A percentile compares a stretch with the other conserved stretches of the same genome.
Conservation (phyloP, 495 filamentous ascomycete genomes). For the Xylaria bambusicola region DNA sequence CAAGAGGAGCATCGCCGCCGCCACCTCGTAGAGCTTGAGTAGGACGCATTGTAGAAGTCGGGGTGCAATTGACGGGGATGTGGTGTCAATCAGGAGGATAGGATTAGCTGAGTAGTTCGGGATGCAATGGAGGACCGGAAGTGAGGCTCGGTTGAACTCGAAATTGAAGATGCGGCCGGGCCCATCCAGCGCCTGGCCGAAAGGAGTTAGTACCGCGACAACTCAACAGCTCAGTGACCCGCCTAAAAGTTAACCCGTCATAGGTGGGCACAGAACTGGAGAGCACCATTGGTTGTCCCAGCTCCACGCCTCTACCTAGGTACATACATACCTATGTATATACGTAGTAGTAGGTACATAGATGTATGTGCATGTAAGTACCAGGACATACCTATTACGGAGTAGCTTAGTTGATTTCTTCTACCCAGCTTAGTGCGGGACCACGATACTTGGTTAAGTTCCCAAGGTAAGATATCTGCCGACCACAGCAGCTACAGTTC, state of each 20-base stretch:
- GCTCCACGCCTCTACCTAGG: too few species aligned
- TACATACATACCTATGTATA: too few species aligned
- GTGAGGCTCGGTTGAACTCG: slow-evolving; percentile 25
- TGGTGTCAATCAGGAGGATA: slow-evolving; percentile 32
- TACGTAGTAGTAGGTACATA: too few species aligned
- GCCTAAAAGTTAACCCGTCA: slow-evolving; percentile 7
- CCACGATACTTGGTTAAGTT: too few species aligned
- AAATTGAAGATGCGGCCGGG: slow-evolving; percentile 28
- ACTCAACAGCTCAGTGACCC: background rate
- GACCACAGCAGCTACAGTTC: too few species aligned
- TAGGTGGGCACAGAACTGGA: slow-evolving; percentile 4
- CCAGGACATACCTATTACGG: too few species aligned
- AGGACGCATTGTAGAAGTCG: slow-evolving; percentile 62
- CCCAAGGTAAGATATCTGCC: too few species aligned
- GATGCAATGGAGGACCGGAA: slow-evolving; percentile 31
- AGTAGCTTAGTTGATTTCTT: too few species aligned
- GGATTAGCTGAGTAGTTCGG: background rate
- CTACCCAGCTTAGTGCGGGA: too few species aligned
- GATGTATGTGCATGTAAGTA: too few species aligned
- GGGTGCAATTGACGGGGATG: slow-evolving; percentile 28
- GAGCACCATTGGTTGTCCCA: background rate
- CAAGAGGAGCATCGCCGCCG: slow-evolving; percentile 59
- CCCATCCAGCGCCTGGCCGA: background rate
- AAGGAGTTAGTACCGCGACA: background rate
- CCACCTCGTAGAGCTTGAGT: slow-evolving; percentile 51